Conservation (phyloP, 1,284 basidiomycete species). For the Sanghuangporus weigelae region DNA sequence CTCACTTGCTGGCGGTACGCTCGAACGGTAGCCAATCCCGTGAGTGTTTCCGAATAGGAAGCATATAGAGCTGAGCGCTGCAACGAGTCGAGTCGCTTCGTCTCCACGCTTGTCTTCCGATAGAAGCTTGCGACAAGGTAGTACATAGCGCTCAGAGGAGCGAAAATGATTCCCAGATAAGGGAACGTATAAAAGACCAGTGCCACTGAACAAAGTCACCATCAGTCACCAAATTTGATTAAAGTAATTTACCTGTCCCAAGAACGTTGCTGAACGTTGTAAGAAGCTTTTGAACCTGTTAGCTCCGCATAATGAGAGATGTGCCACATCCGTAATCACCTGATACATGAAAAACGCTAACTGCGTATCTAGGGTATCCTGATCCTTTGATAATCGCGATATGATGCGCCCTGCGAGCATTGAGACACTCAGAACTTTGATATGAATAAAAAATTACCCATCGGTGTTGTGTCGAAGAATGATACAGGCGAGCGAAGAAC, state of each 20-base stretch:
- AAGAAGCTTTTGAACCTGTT: constrained; percentile 33
- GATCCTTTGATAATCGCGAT: constrained; percentile 59
- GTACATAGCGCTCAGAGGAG: constrained; percentile 46
- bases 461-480: constrained; percentile 82
- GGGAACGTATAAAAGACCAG: constrained; percentile 63
- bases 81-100: constrained; percentile 66
- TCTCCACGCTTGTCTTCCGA: constrained; percentile 54
- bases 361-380: constrained; percentile 51
- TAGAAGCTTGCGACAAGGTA: constrained; percentile 47
- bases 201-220: constrained; percentile 27
- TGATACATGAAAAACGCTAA: constrained; percentile 36
- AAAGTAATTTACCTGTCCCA: constrained; percentile 33
- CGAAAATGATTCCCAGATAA: constrained; percentile 54
- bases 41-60: constrained; percentile 53
- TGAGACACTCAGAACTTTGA: constrained; percentile 25
- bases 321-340: constrained; percentile 21
- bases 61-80: constrained; percentile 62
- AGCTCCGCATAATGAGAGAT: background rate
- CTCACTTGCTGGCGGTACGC: constrained; percentile 46
- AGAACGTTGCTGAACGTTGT: constrained; percentile 42
- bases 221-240: background rate
- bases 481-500: constrained; percentile 65
- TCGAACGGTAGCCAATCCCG: constrained; percentile 59
- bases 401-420: constrained; percentile 45
- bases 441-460: constrained; percentile 39